Conservation (phyloP, 257 asterid species). For the Solanum piurae region DNA sequence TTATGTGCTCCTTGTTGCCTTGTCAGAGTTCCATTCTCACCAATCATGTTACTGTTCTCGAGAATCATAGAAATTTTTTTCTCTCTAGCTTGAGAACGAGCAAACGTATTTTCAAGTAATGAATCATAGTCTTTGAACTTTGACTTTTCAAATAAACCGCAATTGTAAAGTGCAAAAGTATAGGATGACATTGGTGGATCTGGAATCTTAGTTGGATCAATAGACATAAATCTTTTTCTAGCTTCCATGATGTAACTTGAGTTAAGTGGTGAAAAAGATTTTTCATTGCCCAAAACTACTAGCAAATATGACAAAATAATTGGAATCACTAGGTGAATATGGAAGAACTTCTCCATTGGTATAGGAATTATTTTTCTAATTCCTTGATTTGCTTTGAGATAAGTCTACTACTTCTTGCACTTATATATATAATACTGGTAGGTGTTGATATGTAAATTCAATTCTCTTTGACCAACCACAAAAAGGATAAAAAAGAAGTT, state of each 20-base stretch:
- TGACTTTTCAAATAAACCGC: background rate
- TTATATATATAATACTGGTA: no score
- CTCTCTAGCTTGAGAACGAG: background rate
- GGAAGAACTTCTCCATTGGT: background rate
- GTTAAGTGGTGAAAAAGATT: background rate
- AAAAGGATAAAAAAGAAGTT: no score
- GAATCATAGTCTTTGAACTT: background rate
- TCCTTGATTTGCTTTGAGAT: background rate
- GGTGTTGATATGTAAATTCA: no score
- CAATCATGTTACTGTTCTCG: background rate
- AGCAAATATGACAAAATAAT: background rate
- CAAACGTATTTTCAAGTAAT: background rate
- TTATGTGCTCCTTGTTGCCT: background rate
- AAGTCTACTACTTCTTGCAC: no score
- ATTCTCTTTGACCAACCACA: no score
- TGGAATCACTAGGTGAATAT: background rate
- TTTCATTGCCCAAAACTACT: background rate
- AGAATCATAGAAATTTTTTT: background rate
- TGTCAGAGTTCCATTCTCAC: background rate
- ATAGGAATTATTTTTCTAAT: background rate
- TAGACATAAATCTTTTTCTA: background rate
- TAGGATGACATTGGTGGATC: background rate
- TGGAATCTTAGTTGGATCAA: background rate
- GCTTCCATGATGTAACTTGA: background rate
- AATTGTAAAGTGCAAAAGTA: background rate